Evolutionary conservation across 441 rosid genomes (phyloP).

Genomic region (Populus hybrid): DNA sequence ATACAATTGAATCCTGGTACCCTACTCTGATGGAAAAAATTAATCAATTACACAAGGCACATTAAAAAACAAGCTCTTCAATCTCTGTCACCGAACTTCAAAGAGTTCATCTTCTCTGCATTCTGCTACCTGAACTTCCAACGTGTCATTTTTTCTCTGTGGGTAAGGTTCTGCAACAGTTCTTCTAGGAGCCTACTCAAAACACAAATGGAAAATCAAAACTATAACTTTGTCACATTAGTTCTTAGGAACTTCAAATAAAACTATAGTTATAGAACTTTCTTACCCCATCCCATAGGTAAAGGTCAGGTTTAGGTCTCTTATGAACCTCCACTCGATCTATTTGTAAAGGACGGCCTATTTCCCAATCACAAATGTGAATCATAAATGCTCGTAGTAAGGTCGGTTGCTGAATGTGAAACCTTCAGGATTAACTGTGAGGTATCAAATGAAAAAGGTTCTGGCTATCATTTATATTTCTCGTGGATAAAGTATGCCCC

Average conservation of each 20-base stretch:
- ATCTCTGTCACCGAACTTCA: too few relatives aligned
- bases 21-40: too few relatives aligned
- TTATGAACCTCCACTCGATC: neutral
- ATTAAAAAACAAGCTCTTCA: too few relatives aligned
- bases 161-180: too few relatives aligned
- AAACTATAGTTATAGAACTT: neutral
- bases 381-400: neutral
- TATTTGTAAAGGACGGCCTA: neutral
- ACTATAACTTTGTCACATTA: too few relatives aligned
- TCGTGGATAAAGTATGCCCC: neutral
- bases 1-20: too few relatives aligned
- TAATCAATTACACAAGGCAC: too few relatives aligned
- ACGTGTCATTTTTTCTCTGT: too few relatives aligned
- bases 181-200: neutral
- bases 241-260: neutral
- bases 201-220: neutral
- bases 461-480: neutral
- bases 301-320: neutral
- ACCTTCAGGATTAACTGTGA: neutral
- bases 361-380: neutral
- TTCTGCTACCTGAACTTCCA: too few relatives aligned
- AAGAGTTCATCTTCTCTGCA: too few relatives aligned
- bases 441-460: neutral
- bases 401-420: neutral
- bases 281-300: neutral